These are phyloP conservation scores for Didymella segeticola DNA, from an alignment of 2,329 filamentous ascomycete genomes.

Conservation along the genomic window DNA sequence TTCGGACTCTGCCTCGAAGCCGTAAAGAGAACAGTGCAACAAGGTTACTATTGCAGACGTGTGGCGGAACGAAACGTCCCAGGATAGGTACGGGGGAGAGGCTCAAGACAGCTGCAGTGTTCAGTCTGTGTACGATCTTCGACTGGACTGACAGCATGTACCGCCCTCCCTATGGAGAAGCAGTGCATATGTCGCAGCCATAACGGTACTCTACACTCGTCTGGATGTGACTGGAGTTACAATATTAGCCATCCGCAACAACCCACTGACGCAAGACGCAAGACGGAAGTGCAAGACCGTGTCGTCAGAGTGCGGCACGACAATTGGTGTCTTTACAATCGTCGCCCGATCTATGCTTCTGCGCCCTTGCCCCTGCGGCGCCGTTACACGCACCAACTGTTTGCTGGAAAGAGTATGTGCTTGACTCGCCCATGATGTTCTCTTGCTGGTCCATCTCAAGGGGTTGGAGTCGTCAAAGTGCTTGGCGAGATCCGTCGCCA, in stretches of 20 bases:
- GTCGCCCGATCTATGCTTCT: not conserved
- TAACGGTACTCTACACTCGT: constrained; percentile 1
- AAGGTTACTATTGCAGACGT: not conserved
- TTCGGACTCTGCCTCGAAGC: not conserved
- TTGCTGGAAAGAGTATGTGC: not conserved
- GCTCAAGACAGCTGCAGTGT: constrained; percentile 2
- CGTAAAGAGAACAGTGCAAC: not conserved
- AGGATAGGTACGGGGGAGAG: not conserved
- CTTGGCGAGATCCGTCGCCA: not conserved
- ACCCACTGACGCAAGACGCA: not conserved
- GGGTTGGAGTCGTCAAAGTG: too few relatives aligned
- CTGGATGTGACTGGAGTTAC: not conserved
- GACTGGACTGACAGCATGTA: constrained; percentile 13
- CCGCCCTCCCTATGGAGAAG: constrained; percentile 1
- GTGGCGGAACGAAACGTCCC: not conserved
- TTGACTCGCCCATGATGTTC: not conserved
- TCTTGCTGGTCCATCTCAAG: not conserved
- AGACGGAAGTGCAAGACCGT: not conserved
- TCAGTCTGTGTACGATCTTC: constrained; percentile 9
- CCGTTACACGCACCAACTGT: not conserved
- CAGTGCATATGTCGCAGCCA: constrained; percentile 3
- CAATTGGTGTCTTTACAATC: not conserved
- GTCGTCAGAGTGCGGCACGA: not conserved
- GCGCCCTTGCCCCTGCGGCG: not conserved
- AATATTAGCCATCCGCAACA: not conserved